Percentiles rank a stretch among this genome's conserved stretches.
Evolutionary conservation across 2,329 filamentous ascomycete genomes (phyloP).

Genomic region (Seiridium unicorne): DNA sequence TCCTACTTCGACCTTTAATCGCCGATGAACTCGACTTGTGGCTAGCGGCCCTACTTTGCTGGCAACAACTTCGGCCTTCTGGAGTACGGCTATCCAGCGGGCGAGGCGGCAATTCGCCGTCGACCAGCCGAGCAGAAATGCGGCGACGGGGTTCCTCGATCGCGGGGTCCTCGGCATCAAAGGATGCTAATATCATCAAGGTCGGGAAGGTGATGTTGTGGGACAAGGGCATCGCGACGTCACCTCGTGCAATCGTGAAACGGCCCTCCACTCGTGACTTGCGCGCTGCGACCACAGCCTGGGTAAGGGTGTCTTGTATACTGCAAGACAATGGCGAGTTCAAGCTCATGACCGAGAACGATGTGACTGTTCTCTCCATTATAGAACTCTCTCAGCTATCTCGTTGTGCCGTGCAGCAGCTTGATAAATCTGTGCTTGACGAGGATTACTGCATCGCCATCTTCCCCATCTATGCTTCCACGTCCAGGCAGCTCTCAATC

Average conservation of each 20-base stretch:
- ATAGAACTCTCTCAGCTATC: constrained; percentile 88
- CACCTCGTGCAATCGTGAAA: constrained; percentile 55
- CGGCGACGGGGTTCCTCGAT: constrained; percentile 39
- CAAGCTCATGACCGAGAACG: constrained; percentile 84
- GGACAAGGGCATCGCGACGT: constrained; percentile 69
- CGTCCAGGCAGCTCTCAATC: constrained; percentile 69
- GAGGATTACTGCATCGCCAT: constrained; percentile 94
- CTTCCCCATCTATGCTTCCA: constrained; percentile 85
- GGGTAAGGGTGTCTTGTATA: constrained; percentile 89
- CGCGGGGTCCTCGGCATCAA: constrained; percentile 37
- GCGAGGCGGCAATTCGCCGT: constrained; percentile 31
- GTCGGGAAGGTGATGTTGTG: constrained; percentile 88
- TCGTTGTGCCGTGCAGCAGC: constrained; percentile 82
- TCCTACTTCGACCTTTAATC: constrained; percentile 63
- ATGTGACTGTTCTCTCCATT: constrained; percentile 74
- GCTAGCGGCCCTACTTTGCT: constrained; percentile 78
- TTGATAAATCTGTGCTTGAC: constrained; percentile 87
- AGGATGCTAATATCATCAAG: constrained; percentile 86
- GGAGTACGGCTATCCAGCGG: constrained; percentile 52
- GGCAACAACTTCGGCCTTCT: constrained; percentile 71
- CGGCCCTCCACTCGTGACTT: constrained; percentile 57
- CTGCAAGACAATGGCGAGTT: constrained; percentile 93
- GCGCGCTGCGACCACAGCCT: constrained; percentile 57
- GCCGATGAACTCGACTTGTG: constrained; percentile 72
- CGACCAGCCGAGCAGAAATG: constrained; percentile 39